Evolutionary conservation across 495 filamentous ascomycete species (phyloP).

Genomic region (Penicillium manginii): DNA sequence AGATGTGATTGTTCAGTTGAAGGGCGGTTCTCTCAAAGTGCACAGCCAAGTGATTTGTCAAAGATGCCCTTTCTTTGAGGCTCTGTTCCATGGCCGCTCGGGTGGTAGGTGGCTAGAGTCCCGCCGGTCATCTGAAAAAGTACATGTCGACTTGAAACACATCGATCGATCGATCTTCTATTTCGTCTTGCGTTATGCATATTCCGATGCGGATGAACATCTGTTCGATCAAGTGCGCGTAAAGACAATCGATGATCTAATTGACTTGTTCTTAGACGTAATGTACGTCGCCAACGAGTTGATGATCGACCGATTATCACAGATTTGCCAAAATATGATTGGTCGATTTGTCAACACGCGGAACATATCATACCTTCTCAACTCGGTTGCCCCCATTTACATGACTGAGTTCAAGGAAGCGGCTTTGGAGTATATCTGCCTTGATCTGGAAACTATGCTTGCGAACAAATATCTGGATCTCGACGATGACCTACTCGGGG

Average conservation of each 20-base stretch:
- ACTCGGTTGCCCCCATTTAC: conserved; percentile 78
- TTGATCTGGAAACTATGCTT: conserved; percentile 87
- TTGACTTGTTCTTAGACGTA: conserved; percentile 89
- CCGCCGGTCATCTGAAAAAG: conserved; percentile 60
- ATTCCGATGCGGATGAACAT: conserved; percentile 78
- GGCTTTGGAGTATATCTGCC: conserved; percentile 85
- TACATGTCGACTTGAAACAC: conserved; percentile 83
- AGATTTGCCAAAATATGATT: conserved; percentile 85
- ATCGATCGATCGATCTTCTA: conserved; percentile 71
- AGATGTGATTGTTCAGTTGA: conserved; percentile 77
- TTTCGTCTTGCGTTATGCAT: conserved; percentile 80
- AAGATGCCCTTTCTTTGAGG: conserved; percentile 90
- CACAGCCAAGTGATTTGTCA: conserved; percentile 81
- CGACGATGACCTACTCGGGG: conserved; percentile 77
- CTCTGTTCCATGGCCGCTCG: conserved; percentile 84
- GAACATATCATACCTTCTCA: conserved; percentile 83
- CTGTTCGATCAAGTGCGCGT: conserved; percentile 79
- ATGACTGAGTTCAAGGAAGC: conserved; percentile 87
- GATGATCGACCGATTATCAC: conserved; percentile 89
- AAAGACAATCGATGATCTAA: conserved; percentile 75
- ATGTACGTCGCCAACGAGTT: conserved; percentile 89
- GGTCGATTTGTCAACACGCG: conserved; percentile 87
- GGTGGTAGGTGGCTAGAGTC: conserved; percentile 78
- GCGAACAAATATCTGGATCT: conserved; percentile 87
- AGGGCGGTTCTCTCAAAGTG: conserved; percentile 63